Conservation (phyloP, 441 rosid species). For the Bocquillonia castaneifolia region DNA sequence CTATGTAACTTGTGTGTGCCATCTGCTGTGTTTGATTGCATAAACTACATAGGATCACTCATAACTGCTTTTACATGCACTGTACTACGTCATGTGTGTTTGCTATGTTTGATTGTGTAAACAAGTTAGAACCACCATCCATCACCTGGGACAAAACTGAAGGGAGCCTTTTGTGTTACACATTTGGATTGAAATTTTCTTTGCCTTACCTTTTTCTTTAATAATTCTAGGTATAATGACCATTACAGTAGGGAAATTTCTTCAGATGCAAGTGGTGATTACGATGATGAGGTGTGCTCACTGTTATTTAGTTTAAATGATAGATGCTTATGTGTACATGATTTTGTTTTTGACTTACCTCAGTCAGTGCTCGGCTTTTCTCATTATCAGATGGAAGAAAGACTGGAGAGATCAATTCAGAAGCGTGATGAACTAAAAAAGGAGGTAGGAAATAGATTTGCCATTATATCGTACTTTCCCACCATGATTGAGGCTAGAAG, state of each 20-base stretch:
- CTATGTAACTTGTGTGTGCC: slow-evolving; percentile 2
- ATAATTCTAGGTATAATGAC: slow-evolving; percentile 42
- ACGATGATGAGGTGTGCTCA: slow-evolving; percentile 42
- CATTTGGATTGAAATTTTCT: slow-evolving; percentile 17
- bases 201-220: slow-evolving; percentile 16
- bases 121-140: neutral
- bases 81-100: neutral
- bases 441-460: slow-evolving; percentile 44
- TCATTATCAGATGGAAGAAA: slow-evolving; percentile 52
- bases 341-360: neutral
- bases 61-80: neutral
- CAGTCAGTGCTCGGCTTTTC: slow-evolving; percentile 11
- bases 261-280: slow-evolving; percentile 47
- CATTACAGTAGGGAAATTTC: slow-evolving; percentile 40
- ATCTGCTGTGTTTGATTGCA: neutral
- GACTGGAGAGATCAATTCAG: slow-evolving; percentile 43
- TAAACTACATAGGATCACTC: neutral
- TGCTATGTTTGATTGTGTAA: neutral
- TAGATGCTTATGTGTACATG: neutral
- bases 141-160: neutral
- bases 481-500: neutral
- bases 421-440: slow-evolving; percentile 47
- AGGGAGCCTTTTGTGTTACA: neutral
- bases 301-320: slow-evolving; percentile 2
- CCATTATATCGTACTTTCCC: neutral